These are phyloP conservation scores for Iris macrosiphon DNA, from an alignment of 106 monocot species.

Conservation along the genomic window DNA sequence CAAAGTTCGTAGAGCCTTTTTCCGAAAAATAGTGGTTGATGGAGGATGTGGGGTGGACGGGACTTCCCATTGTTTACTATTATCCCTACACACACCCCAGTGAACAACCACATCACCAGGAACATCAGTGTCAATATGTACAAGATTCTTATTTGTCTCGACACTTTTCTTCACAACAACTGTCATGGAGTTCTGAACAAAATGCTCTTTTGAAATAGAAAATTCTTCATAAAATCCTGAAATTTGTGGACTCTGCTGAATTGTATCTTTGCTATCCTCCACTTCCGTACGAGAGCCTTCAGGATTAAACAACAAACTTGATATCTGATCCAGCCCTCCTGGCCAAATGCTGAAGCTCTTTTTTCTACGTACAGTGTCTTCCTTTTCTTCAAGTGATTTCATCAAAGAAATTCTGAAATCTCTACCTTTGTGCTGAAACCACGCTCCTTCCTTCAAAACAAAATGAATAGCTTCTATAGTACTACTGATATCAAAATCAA, in stretches of 20 bases:
- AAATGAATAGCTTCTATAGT: constrained; percentile 72
- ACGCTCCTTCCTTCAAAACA: constrained; percentile 92
- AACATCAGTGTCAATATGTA: constrained; percentile 84
- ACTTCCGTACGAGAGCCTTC: constrained; percentile 27
- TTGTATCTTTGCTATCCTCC: constrained; percentile 12
- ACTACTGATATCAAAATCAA: constrained; percentile 38
- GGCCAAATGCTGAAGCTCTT: constrained; percentile 58
- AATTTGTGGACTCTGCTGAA: constrained; percentile 10
- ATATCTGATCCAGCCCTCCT: constrained; percentile 62
- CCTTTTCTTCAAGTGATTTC: constrained; percentile 21
- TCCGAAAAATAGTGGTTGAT: constrained; percentile 52
- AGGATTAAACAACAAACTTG: constrained; percentile 48
- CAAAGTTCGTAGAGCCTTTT: constrained; percentile 75
- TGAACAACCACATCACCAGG: constrained; percentile 78
- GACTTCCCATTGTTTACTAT: constrained; percentile 64
- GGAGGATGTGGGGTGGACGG: constrained; percentile 76
- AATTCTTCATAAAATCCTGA: constrained; percentile 58
- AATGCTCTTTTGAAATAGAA: constrained; percentile 53
- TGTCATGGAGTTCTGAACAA: constrained; percentile 53
- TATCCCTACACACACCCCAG: constrained; percentile 81
- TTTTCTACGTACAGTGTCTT: constrained; percentile 13
- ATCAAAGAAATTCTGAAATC: constrained; percentile 80
- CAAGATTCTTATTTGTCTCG: constrained; percentile 38
- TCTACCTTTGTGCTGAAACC: constrained; percentile 88
- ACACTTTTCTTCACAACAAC: constrained; percentile 52